Evolutionary conservation across 1,284 basidiomycete species (phyloP), one percentile per base, ranked within the genome.

Genomic region (Amylostereum chailletii): DNA sequence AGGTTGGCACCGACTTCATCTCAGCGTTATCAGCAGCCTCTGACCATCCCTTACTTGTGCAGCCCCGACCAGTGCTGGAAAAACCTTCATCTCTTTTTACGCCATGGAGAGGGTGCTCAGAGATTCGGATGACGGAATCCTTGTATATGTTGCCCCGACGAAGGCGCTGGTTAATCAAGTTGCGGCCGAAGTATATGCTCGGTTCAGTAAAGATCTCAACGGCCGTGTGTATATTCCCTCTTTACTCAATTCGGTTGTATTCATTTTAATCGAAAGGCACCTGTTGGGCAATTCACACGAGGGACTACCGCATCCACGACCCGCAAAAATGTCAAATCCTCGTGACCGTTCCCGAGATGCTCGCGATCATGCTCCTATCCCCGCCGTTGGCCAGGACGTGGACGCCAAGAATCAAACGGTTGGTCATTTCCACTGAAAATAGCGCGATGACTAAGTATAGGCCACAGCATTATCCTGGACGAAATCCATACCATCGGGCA

Each of bases 81-180:
- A 86, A 61, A 86, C 85, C 0, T 86, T 87, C 60, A 84, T 87
- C 41, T 83, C 81, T 2, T 86, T 74, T 60, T 85, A 86, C 53
- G 83, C 83, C 0, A 86, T 86, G 83, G 83, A 86, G 61, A 74
- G 76, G 52, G 66, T 83, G 9, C 62, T 86, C 4, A 65, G 79
- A 48, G 68, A 68, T 33, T 78, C 79, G 0, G 77, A 86, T 56
- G 74, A 83, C 44, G 81, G 79, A 1, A 71, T 86, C 37, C 59
- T 87, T 34, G 76, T 87, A n/a, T 87, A 86, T 59, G 74, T 86
- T 32, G 83, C 85, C 0, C 83, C 83, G 0, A 85, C 84, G 2
- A 86, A 87, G 60, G 83, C 84, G 0, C 69, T 86, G 1, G 83
- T 86, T 47, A 72, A 71, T 43, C 80, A 83, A 56, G 77, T 84